Percentiles rank a stretch among this genome's conserved stretches.
Evolutionary conservation across 2,329 filamentous ascomycete genomes (phyloP).

Genomic region (Ceratocystis cacaofunesta): DNA sequence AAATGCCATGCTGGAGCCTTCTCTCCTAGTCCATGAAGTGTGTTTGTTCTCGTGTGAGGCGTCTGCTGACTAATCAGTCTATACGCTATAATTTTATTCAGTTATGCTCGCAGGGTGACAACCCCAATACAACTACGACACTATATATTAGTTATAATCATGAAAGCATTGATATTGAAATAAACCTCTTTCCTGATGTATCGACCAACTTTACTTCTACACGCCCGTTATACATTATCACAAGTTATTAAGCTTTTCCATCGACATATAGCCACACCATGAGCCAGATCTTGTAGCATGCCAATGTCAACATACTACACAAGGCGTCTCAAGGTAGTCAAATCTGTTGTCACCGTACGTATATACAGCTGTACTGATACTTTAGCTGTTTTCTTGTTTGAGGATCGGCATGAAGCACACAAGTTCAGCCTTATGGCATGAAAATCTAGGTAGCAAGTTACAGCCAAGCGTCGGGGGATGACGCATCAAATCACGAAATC

Average conservation of each 20-base stretch:
- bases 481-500: no score
- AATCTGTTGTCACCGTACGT: no score
- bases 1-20: constrained; percentile 1
- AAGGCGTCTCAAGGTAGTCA: no score
- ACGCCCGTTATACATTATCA: background rate
- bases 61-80: background rate
- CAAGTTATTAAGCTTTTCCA: background rate
- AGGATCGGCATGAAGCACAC: no score
- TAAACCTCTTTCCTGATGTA: background rate
- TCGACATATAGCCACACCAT: background rate
- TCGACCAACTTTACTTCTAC: background rate
- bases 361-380: no score
- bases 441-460: no score
- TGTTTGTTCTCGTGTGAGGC: background rate
- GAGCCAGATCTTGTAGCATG: background rate
- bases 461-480: no score
- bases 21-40: background rate
- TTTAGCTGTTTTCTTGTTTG: no score
- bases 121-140: background rate
- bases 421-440: no score
- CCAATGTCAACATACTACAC: no score
- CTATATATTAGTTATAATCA: background rate
- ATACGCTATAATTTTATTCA: background rate
- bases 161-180: background rate
- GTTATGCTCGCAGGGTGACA: no score